Conservation (phyloP, 352 stramenopile species). For the Thraustotheca clavata region DNA sequence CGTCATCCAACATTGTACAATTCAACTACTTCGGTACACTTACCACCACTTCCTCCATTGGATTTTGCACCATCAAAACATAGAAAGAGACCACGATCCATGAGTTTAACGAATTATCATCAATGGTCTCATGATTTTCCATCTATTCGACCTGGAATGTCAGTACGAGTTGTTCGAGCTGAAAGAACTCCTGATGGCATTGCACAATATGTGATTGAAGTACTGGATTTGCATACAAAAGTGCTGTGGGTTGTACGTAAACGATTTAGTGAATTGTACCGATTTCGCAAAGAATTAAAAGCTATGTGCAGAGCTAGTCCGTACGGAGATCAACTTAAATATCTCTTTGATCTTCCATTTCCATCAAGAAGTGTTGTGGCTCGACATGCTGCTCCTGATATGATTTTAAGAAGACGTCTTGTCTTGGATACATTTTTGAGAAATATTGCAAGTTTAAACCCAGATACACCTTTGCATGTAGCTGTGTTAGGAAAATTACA, state of each 20-base stretch:
- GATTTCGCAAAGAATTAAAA: conserved; percentile 53
- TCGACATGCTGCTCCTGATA: conserved; percentile 29
- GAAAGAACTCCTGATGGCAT: conserved; percentile 44
- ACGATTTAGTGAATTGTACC: conserved; percentile 62
- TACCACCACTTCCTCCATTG: conserved; percentile 14
- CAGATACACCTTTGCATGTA: conserved; percentile 45
- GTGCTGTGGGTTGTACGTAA: conserved; percentile 82
- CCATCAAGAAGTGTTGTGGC: conserved; percentile 48
- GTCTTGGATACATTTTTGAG: conserved; percentile 71
- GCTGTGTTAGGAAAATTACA: conserved; percentile 57
- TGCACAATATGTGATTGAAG: conserved; percentile 63
- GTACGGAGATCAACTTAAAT: conserved; percentile 51
- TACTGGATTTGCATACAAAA: conserved; percentile 68
- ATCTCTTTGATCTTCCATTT: conserved; percentile 65
- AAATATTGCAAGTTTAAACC: conserved; percentile 56
- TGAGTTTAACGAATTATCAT: conserved; percentile 17
- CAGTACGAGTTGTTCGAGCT: conserved; percentile 54
- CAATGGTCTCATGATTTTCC: conserved; percentile 16
- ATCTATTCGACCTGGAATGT: conserved; percentile 50
- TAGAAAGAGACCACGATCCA: conserved; percentile 13
- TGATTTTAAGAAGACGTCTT: conserved; percentile 36
- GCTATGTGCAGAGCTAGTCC: neutral
- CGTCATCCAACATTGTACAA: conserved; percentile 4
- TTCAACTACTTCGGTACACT: neutral
- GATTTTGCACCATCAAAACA: conserved; percentile 17